These are phyloP conservation scores for Naganishia sp. DNA, from an alignment of 1,284 basidiomycete genomes.

Conservation along the genomic window DNA sequence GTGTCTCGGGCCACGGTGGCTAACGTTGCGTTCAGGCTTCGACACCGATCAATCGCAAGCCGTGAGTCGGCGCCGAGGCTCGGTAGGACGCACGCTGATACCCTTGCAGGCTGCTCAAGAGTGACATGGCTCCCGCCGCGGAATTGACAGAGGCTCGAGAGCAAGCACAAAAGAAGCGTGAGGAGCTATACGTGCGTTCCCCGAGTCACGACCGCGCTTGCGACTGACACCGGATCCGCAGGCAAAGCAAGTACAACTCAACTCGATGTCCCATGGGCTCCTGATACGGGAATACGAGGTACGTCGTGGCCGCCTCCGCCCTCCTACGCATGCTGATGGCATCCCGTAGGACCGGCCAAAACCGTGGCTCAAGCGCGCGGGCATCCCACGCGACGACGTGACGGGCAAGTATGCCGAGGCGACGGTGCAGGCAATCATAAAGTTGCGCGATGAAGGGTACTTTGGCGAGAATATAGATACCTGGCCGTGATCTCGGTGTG, in stretches of 20 bases:
- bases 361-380: conserved; percentile 13
- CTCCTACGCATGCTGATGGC: background rate
- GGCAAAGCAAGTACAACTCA: conserved; percentile 14
- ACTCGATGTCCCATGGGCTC: conserved; percentile 15
- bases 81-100: background rate
- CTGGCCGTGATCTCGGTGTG: background rate
- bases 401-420: conserved; percentile 20
- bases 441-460: conserved; percentile 5
- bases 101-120: conserved; percentile 2
- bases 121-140: background rate
- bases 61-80: background rate
- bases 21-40: background rate
- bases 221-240: background rate
- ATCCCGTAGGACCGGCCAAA: conserved; percentile 18
- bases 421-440: conserved; percentile 7
- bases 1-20: background rate
- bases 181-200: conserved; percentile 3
- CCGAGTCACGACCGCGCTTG: background rate
- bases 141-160: background rate
- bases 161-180: background rate
- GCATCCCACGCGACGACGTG: conserved; percentile 16
- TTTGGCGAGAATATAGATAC: conserved; percentile 1
- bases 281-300: conserved; percentile 25
- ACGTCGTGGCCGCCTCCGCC: background rate
- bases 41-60: conserved; percentile 21